These are phyloP conservation scores for Solanum chiquidenum DNA, from an alignment of 257 asterid species.

Conservation along the genomic window DNA sequence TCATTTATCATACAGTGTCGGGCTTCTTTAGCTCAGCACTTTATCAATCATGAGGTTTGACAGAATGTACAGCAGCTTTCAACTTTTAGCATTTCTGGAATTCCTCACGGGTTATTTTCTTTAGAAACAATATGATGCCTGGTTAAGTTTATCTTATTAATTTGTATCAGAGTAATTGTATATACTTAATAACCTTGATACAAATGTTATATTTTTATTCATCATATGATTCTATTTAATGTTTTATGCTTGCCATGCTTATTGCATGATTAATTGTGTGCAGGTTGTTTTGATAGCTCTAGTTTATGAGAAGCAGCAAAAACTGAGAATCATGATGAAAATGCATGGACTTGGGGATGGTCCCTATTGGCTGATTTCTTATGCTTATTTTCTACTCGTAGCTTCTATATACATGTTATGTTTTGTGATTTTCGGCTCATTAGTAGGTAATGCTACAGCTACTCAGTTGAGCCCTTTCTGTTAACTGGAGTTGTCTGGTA, in stretches of 20 bases:
- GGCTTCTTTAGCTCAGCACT: background rate
- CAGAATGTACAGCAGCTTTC: background rate
- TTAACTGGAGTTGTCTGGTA: background rate
- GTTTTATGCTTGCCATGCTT: background rate
- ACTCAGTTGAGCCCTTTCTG: background rate
- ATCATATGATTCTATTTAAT: background rate
- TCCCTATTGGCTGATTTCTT: conserved; percentile 95
- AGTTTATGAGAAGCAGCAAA: conserved; percentile 84
- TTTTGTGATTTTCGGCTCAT: conserved; percentile 84
- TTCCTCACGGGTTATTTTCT: background rate
- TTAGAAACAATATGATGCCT: background rate
- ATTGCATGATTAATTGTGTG: conserved; percentile 6
- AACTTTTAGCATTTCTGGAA: background rate
- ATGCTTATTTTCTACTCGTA: conserved; percentile 75
- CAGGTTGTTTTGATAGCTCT: conserved; percentile 69
- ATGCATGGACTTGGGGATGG: conserved; percentile 99
- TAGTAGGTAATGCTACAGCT: conserved; percentile 39
- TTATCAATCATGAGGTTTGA: background rate
- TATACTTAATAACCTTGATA: background rate
- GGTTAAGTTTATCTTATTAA: background rate
- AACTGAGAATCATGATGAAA: conserved; percentile 95
- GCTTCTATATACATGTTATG: conserved; percentile 67
- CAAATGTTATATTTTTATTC: background rate
- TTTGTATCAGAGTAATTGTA: background rate
- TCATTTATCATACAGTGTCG: background rate